Percentiles rank a stretch among this genome's conserved stretches.
Evolutionary conservation across 2,329 filamentous ascomycete species (phyloP).

Genomic region (Aureobasidium sp.): DNA sequence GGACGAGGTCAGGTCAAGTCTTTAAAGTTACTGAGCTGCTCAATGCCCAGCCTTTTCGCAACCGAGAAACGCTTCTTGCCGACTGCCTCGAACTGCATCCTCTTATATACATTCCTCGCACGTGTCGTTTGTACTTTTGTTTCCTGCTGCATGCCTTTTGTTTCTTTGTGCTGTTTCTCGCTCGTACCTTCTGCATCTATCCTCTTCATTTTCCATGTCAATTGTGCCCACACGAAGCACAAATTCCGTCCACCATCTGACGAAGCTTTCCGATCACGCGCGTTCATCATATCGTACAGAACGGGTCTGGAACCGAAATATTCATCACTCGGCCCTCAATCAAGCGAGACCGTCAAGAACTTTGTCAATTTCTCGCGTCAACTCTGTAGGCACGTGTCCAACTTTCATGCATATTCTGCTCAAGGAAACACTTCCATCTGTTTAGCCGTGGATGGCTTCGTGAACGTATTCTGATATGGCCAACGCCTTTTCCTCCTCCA

Average conservation of each 20-base stretch:
- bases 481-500: constrained; percentile 34
- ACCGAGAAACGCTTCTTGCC: constrained; percentile 4
- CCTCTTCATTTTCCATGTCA: too few relatives aligned
- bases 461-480: constrained; percentile 28
- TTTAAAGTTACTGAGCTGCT: constrained; percentile 12
- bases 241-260: neutral
- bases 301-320: too few relatives aligned
- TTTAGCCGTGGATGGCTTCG: constrained; percentile 1
- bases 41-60: neutral
- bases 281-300: neutral
- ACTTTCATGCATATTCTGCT: neutral
- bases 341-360: neutral
- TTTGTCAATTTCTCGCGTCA: neutral
- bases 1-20: constrained; percentile 3
- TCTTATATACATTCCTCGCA: constrained; percentile 2
- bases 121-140: constrained; percentile 1
- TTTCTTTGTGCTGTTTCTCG: too few relatives aligned
- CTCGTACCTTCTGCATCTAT: too few relatives aligned
- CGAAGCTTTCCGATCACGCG: constrained; percentile 5
- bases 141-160: neutral
- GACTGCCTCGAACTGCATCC: neutral
- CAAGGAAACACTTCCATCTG: neutral
- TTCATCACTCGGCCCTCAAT: too few relatives aligned
- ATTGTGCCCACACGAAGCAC: too few relatives aligned
- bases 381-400: too few relatives aligned